Evolutionary conservation across 1,284 basidiomycete genomes (phyloP), one percentile per base, ranked within the genome.

Genomic region (Golubevia pallescens): DNA sequence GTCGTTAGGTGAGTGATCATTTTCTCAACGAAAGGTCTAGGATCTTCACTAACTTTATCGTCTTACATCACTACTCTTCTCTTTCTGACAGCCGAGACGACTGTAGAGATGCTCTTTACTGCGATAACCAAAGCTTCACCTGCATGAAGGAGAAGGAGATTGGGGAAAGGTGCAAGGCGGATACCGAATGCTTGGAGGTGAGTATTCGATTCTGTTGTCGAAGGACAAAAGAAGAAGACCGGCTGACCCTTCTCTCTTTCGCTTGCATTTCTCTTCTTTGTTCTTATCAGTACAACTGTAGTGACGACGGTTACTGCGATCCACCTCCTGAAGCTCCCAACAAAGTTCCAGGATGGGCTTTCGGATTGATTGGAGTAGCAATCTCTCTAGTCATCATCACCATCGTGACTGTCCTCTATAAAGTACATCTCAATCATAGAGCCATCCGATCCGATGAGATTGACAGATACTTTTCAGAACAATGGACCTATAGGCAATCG

Each of bases 401-500:
- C 34, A 38, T 38, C 34, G 19, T 19, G 13, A 63, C 64, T 6
- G 62, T 67, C 14, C 66, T 67, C 28, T 65, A 65, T 23, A 57
- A 59, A 7, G 48, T 63, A 7, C 66, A 67, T 24, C n/a, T 32
- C 13, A n/a, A 48, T 20, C 60, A 67, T 52, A 57, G 66, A 1
- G 58, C 58, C 23, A 57, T 38, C 14, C 28, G 66, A 38, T 54
- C 62, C 13, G 66, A 67, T 28, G 66, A 67, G 61, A 65, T 67
- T 20, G 62, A 65, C 19, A 61, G 64, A 23, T 67, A 64, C 64
- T 67, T 67, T 34, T 55, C 57, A 42, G 66, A 67, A 32, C 66
- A 67, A 34, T 67, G 66, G 66, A 67, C 62, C 6, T 67, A 60
- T 52, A 51, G 66, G 16, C 62, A 67, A 42, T 32, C 23, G 8